These are phyloP conservation scores for Delitschia confertaspora DNA, from an alignment of 495 filamentous ascomycete species.

Conservation along the genomic window DNA sequence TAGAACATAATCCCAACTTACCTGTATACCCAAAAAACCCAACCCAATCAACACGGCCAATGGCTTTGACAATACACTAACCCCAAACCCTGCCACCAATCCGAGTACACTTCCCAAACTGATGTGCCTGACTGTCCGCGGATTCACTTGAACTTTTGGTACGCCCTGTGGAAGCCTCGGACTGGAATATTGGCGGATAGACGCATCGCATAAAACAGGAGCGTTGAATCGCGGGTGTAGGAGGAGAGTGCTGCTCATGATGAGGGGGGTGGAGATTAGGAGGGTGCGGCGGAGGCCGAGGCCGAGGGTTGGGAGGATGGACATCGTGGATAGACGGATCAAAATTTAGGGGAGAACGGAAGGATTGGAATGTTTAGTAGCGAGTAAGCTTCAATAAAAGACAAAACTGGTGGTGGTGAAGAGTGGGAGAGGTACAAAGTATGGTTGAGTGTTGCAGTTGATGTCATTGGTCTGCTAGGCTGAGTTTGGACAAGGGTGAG, in stretches of 20 bases:
- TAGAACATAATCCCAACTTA: constrained; percentile 40
- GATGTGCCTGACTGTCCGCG: constrained; percentile 54
- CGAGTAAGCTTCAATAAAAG: too few relatives aligned
- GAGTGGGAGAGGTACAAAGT: neutral
- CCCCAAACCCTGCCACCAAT: constrained; percentile 58
- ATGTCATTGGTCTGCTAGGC: too few relatives aligned
- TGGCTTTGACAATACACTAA: constrained; percentile 66
- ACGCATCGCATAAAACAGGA: constrained; percentile 13
- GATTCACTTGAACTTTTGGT: constrained; percentile 30
- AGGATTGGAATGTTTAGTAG: too few relatives aligned
- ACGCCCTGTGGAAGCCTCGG: neutral
- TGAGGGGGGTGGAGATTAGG: constrained; percentile 12
- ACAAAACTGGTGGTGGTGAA: neutral
- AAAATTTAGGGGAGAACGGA: neutral
- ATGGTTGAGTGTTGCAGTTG: neutral
- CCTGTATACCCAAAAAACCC: constrained; percentile 60
- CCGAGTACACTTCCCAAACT: constrained; percentile 61
- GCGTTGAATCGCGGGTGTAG: neutral
- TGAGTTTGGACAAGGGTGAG: too few relatives aligned
- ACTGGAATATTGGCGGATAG: neutral
- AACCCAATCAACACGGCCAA: constrained; percentile 66
- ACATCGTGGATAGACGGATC: constrained; percentile 2
- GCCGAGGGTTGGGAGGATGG: constrained; percentile 9
- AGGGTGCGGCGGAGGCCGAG: constrained; percentile 12
- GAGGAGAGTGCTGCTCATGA: constrained; percentile 9